Evolutionary conservation across 805 yeast genomes (phyloP).

Genomic region (Candida silvatica): DNA sequence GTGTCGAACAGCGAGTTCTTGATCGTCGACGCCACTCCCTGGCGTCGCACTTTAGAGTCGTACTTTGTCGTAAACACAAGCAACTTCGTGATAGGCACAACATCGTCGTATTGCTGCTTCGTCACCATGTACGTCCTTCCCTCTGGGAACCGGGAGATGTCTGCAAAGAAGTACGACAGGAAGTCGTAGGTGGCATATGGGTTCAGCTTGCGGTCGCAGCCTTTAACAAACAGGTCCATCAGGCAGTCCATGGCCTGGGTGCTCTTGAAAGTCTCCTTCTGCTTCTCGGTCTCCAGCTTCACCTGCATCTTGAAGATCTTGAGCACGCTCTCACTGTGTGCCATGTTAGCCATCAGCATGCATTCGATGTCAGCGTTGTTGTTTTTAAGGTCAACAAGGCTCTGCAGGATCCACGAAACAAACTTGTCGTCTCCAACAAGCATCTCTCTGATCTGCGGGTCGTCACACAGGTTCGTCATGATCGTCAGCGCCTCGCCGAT

Average conservation of each 20-base stretch:
- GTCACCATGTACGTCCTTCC: conserved; percentile 77
- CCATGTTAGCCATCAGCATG: conserved; percentile 77
- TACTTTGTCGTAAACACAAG: conserved; percentile 77
- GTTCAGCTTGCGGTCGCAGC: conserved; percentile 64
- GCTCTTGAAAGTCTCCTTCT: conserved; percentile 47
- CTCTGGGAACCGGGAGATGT: conserved; percentile 63
- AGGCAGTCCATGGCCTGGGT: conserved; percentile 62
- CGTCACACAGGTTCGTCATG: conserved; percentile 76
- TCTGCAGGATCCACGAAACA: conserved; percentile 35
- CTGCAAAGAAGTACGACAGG: conserved; percentile 82
- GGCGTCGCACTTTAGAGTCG: conserved; percentile 72
- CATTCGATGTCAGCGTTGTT: conserved; percentile 73
- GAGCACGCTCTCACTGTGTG: conserved; percentile 63
- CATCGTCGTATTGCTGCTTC: conserved; percentile 62
- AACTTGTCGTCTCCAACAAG: conserved; percentile 60
- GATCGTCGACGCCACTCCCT: conserved; percentile 88
- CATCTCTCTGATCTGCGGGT: conserved; percentile 48
- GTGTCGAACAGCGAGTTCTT: conserved; percentile 84
- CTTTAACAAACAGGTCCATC: conserved; percentile 85
- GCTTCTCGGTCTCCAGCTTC: conserved; percentile 13
- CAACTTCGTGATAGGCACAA: conserved; percentile 74
- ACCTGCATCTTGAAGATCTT: conserved; percentile 35
- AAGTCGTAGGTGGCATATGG: conserved; percentile 72
- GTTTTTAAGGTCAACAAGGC: conserved; percentile 48
- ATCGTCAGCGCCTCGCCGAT: conserved; percentile 69